These are phyloP conservation scores for Lasiodiplodia gonubiensis DNA, from an alignment of 2,329 filamentous ascomycete species.

Conservation along the genomic window DNA sequence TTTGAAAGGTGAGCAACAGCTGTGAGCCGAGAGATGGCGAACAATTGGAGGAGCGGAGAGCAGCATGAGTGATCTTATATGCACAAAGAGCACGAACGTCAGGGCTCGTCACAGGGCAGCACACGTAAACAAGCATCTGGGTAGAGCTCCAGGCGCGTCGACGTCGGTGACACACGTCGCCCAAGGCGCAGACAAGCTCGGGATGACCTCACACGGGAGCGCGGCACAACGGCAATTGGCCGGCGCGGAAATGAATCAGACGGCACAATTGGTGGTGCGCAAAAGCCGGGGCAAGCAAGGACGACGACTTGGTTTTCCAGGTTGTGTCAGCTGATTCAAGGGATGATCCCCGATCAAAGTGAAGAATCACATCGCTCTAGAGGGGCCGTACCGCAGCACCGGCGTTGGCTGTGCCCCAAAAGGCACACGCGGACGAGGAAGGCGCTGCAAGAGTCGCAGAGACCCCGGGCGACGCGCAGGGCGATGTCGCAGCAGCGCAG, in stretches of 20 bases:
- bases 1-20: neutral
- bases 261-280: conserved; percentile 5
- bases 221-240: neutral
- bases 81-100: neutral
- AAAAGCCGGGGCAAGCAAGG: conserved; percentile 18
- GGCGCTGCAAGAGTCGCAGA: neutral
- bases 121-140: conserved; percentile 9
- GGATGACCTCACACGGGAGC: conserved; percentile 9
- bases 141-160: neutral
- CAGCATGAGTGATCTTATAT: conserved; percentile 6
- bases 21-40: neutral
- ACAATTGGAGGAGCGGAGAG: neutral
- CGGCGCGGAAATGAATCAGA: conserved; percentile 16
- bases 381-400: neutral
- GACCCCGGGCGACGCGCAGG: conserved; percentile 2
- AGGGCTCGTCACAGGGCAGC: conserved; percentile 16
- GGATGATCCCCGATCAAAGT: neutral
- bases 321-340: conserved; percentile 13
- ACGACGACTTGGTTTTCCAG: conserved; percentile 4
- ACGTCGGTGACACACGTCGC: conserved; percentile 14
- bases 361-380: conserved; percentile 5
- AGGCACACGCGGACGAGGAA: neutral
- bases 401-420: conserved; percentile 1
- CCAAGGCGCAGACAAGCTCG: conserved; percentile 10
- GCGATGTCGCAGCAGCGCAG: conserved; percentile 1